These are phyloP conservation scores for Cylindricascospora bacillispora DNA, from an alignment of 1,139 yeast genomes.

Conservation along the genomic window DNA sequence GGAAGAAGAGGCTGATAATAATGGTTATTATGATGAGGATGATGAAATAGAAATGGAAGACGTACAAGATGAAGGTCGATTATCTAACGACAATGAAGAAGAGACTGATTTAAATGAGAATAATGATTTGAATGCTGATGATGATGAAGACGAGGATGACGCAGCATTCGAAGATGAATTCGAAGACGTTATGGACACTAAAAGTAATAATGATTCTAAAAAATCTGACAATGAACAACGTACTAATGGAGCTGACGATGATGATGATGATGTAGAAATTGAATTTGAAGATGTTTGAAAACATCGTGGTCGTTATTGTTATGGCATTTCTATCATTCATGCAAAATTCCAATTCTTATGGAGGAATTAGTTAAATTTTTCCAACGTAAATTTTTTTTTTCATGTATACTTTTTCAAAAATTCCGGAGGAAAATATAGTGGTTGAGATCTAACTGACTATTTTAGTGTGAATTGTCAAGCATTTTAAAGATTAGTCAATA, in stretches of 20 bases:
- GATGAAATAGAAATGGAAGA: slow-evolving; percentile 23
- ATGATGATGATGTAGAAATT: slow-evolving; percentile 22
- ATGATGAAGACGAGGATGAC: slow-evolving; percentile 30
- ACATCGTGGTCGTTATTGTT: too few species aligned
- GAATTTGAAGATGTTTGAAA: slow-evolving; percentile 27
- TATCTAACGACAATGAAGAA: slow-evolving; percentile 11
- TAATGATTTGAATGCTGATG: slow-evolving; percentile 10
- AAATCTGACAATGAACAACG: not conserved
- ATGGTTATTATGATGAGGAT: slow-evolving; percentile 34
- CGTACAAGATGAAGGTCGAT: slow-evolving; percentile 8
- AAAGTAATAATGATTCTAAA: slow-evolving; percentile 1
- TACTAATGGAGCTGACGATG: slow-evolving; percentile 25
- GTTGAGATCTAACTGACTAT: too few species aligned
- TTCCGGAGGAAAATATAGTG: too few species aligned
- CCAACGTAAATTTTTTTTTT: too few species aligned
- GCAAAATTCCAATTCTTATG: too few species aligned
- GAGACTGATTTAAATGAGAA: slow-evolving; percentile 29
- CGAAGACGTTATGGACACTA: slow-evolving; percentile 9
- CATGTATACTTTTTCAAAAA: too few species aligned
- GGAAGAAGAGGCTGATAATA: slow-evolving; percentile 31
- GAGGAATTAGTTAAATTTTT: too few species aligned
- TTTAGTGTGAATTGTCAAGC: too few species aligned
- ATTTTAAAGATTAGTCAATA: too few species aligned
- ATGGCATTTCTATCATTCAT: too few species aligned
- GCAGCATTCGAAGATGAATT: slow-evolving; percentile 47